Evolutionary conservation across 192 early-diverging fungal species (phyloP), one percentile per base, ranked within the genome.

Genomic region (Coemansia sp.): DNA sequence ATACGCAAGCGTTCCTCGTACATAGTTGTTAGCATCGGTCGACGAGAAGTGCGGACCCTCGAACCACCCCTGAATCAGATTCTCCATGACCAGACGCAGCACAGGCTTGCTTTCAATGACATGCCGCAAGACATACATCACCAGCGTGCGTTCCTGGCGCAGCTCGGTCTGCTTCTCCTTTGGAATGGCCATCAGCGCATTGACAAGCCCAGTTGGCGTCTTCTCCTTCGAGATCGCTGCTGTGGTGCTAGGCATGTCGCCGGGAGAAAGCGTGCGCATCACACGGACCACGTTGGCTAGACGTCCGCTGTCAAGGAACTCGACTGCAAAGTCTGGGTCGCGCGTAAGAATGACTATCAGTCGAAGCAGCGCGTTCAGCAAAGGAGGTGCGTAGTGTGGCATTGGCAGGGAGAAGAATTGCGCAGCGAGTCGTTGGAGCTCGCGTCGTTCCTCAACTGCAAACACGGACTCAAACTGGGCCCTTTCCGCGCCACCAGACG

Each of bases 111-210:
- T 86, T 74, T 98, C 96, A 64, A 96, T 85, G 13, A 92, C 86
- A 69, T 98, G 94, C 4, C 95, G 88, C 58, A 98, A 67, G n/a
- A 98, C 92, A 69, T 96, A 91, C 17, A 92, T 77, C 10, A 91
- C 85, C 50, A 96, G 86, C 42, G 88, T 86, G 48, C 90, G 90
- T 61, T 95, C 92, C 14, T 92, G 88, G 53, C 89, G 85, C 70
- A 94, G 90, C 38, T 85, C 86, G 57, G 87, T 88, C 11, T 89
- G 74, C 22, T 87, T 78, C 17, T 85, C 77, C 66, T 84, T 87
- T 40, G 82, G 70, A 16, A 84, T 68, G 14, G 85, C 76, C 75
- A 94, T 89, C 7, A 96, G 69, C 22, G 89, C 80, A 51, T 49
- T 83, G 72, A 63, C 75, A 67, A 83, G 68, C 0, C 69, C 72